These are phyloP conservation scores for Monosporascus sp. DNA, from an alignment of 2,329 filamentous ascomycete genomes.

Conservation along the genomic window DNA sequence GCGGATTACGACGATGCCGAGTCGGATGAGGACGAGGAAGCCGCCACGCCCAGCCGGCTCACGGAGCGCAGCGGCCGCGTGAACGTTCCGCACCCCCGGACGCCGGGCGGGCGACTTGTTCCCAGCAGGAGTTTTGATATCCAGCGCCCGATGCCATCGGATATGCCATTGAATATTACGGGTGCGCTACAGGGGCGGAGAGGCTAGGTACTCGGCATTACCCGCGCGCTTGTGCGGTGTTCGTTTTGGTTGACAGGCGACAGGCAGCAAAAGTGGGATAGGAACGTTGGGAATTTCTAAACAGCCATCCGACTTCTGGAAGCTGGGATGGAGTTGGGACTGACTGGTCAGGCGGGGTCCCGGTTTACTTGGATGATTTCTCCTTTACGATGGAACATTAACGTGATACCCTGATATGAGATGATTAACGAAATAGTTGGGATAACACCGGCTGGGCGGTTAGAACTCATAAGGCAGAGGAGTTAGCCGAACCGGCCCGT, in stretches of 20 bases:
- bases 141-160: slow-evolving; percentile 32
- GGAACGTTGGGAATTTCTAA: background rate
- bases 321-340: too few species aligned
- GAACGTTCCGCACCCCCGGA: slow-evolving; percentile 52
- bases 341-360: too few species aligned
- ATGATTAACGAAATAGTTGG: background rate
- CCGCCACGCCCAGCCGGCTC: slow-evolving; percentile 33
- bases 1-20: slow-evolving; percentile 59
- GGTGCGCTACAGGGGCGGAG: slow-evolving; percentile 21
- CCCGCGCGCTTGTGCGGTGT: too few species aligned
- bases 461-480: too few species aligned
- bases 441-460: too few species aligned
- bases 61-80: slow-evolving; percentile 49
- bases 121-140: slow-evolving; percentile 55
- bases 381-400: background rate
- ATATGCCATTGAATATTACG: slow-evolving; percentile 20
- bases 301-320: too few species aligned
- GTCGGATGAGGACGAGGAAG: slow-evolving; percentile 24
- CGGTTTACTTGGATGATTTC: background rate
- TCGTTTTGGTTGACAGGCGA: background rate
- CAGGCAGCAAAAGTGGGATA: background rate
- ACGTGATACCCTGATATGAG: background rate
- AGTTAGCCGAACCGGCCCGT: too few species aligned
- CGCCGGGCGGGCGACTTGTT: slow-evolving; percentile 46
- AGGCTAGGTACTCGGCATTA: slow-evolving; percentile 12